A percentile compares a stretch with the other conserved stretches of the same genome.
Conservation (phyloP, 2,329 filamentous ascomycete species). For the Escovopsis sp. region DNA sequence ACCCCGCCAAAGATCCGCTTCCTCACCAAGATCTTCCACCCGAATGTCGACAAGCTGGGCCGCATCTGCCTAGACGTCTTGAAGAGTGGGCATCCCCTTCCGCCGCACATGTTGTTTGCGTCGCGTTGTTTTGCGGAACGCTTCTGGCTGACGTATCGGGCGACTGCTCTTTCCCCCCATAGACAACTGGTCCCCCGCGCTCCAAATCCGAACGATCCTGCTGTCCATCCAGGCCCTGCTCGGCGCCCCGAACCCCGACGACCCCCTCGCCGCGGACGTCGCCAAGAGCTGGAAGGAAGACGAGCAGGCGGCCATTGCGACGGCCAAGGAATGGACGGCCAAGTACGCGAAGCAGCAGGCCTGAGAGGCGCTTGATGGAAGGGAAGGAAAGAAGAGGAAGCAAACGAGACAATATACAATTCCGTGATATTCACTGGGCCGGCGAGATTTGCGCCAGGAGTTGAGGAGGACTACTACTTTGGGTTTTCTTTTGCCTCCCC, state of each 20-base stretch:
- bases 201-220: conserved; percentile 97
- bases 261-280: conserved; percentile 95
- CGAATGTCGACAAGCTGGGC: conserved; percentile 94
- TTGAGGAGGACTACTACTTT: conserved; percentile 1
- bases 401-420: conserved; percentile 4
- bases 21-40: conserved; percentile 97
- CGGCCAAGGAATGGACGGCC: conserved; percentile 81
- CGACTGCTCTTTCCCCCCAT: neutral
- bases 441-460: too few relatives aligned
- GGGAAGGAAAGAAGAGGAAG: conserved; percentile 2
- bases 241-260: conserved; percentile 91
- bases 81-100: conserved; percentile 54
- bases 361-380: neutral
- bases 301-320: conserved; percentile 80
- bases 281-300: conserved; percentile 98
- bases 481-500: conserved; percentile 4
- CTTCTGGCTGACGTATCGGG: conserved; percentile 5
- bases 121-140: neutral
- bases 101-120: neutral
- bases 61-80: conserved; percentile 94
- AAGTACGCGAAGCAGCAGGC: conserved; percentile 51
- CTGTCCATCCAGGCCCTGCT: conserved; percentile 94
- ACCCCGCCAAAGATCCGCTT: conserved; percentile 97
- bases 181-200: conserved; percentile 98
- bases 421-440: neutral